phyloP scores from a whole-genome alignment of 2,329 filamentous ascomycete genomes.

The Aureobasidium sp. region DNA sequence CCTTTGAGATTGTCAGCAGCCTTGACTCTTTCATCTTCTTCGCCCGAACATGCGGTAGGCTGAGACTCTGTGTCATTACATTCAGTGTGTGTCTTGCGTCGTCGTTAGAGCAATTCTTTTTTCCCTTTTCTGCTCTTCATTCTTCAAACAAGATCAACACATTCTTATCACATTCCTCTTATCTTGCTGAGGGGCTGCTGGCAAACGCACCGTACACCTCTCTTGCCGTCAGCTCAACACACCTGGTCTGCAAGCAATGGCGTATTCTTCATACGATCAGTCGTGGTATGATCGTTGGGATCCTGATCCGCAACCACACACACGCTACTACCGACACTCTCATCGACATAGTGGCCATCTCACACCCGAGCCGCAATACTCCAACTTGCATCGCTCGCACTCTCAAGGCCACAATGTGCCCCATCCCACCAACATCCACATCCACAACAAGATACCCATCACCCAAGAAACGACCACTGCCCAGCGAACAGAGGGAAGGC shows the following conservation, averaged over 20 bases:
- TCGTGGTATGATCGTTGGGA: neutral
- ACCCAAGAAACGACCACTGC: conserved; percentile 25
- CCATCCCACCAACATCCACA: conserved; percentile 38
- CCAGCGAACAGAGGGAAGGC: neutral
- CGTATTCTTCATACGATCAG: neutral
- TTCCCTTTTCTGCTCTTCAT: neutral
- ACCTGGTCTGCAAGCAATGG: neutral
- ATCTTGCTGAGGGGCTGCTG: neutral
- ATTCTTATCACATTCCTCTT: conserved; percentile 4
- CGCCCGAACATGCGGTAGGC: neutral
- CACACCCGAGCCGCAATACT: conserved; percentile 20
- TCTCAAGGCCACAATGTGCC: conserved; percentile 37
- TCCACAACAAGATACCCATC: conserved; percentile 37
- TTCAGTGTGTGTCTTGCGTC: neutral
- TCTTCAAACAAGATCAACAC: neutral
- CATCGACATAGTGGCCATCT: conserved; percentile 19
- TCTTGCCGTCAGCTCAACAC: neutral
- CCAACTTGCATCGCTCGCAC: conserved; percentile 37
- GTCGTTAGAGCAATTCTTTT: neutral
- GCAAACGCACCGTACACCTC: neutral
- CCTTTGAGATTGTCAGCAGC: conserved; percentile 11
- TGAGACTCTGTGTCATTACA: conserved; percentile 10
- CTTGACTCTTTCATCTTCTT: conserved; percentile 3
- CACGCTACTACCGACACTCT: conserved; percentile 14
- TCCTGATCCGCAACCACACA: neutral